These are phyloP conservation scores for Tolypocladium capitatum DNA, from an alignment of 2,329 filamentous ascomycete genomes.

Conservation along the genomic window DNA sequence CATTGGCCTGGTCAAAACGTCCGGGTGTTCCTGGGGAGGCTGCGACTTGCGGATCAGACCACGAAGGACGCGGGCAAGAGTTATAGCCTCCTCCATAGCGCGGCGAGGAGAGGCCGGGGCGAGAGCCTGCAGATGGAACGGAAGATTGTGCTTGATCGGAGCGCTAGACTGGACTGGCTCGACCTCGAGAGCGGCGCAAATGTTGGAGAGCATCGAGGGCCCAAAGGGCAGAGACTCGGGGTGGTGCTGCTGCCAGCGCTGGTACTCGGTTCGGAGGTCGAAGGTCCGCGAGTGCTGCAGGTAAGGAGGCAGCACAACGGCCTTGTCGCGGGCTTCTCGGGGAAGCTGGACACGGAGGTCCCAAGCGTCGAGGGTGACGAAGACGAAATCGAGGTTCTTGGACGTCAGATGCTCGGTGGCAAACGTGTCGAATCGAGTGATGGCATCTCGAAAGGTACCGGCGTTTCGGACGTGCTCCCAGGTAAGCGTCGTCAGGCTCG, in stretches of 20 bases:
- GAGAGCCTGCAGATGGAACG: slow-evolving; percentile 92
- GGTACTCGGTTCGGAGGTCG: slow-evolving; percentile 92
- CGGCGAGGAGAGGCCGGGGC: slow-evolving; percentile 90
- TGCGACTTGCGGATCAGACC: slow-evolving; percentile 94
- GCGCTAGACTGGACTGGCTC: slow-evolving; percentile 95
- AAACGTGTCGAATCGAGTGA: slow-evolving; percentile 89
- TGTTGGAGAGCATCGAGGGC: slow-evolving; percentile 89
- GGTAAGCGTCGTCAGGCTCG: slow-evolving; percentile 91
- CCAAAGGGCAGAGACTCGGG: slow-evolving; percentile 95
- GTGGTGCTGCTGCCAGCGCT: slow-evolving; percentile 96
- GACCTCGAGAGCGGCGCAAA: slow-evolving; percentile 94
- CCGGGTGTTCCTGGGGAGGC: slow-evolving; percentile 81
- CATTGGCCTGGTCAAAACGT: slow-evolving; percentile 89
- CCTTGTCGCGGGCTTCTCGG: slow-evolving; percentile 94
- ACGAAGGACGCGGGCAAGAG: slow-evolving; percentile 79
- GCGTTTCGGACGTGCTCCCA: slow-evolving; percentile 99
- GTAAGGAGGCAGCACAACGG: slow-evolving; percentile 90
- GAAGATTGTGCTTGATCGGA: slow-evolving; percentile 96
- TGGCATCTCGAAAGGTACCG: slow-evolving; percentile 91
- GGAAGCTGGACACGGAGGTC: slow-evolving; percentile 95
- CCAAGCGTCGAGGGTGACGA: slow-evolving; percentile 97
- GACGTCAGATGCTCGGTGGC: slow-evolving; percentile 80
- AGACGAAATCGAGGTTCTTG: slow-evolving; percentile 92
- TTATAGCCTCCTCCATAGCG: slow-evolving; percentile 96
- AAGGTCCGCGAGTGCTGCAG: slow-evolving; percentile 96